Conservation (phyloP, 768 basidiomycete genomes). For the Lactarius vividus region DNA sequence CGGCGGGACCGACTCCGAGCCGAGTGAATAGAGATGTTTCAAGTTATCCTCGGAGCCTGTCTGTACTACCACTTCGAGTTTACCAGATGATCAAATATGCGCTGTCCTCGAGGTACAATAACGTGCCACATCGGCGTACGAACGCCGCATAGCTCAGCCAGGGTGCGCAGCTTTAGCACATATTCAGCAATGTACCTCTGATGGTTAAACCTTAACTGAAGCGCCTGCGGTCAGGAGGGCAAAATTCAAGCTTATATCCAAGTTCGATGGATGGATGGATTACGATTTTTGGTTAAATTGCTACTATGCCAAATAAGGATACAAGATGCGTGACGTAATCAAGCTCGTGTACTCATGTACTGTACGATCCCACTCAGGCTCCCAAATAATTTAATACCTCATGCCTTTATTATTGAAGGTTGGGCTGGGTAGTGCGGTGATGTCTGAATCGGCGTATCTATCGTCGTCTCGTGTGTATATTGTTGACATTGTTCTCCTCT, state of each 20-base stretch:
- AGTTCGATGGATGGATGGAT: not conserved
- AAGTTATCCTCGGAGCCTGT: no score
- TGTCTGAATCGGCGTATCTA: not conserved
- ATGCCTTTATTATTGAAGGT: not conserved
- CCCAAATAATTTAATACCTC: not conserved
- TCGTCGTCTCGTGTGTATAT: not conserved
- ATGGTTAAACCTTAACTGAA: no score
- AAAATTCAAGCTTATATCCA: no score
- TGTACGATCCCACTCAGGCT: not conserved
- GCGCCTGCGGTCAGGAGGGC: no score
- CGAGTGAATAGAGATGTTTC: no score
- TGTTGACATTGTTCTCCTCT: constrained; percentile 6
- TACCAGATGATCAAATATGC: no score
- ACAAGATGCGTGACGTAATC: not conserved
- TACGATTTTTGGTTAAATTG: not conserved
- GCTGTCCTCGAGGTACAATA: no score
- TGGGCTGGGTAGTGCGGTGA: not conserved
- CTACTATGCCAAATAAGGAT: constrained; percentile 3
- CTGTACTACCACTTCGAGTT: no score
- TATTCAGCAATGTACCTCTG: no score
- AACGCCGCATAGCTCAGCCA: not conserved
- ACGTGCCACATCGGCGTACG: no score
- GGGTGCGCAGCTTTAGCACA: no score
- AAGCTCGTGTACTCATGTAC: not conserved
- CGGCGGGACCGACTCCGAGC: no score